phyloP scores from a whole-genome alignment of 2,329 filamentous ascomycete genomes.

The Diplodia mutila region DNA sequence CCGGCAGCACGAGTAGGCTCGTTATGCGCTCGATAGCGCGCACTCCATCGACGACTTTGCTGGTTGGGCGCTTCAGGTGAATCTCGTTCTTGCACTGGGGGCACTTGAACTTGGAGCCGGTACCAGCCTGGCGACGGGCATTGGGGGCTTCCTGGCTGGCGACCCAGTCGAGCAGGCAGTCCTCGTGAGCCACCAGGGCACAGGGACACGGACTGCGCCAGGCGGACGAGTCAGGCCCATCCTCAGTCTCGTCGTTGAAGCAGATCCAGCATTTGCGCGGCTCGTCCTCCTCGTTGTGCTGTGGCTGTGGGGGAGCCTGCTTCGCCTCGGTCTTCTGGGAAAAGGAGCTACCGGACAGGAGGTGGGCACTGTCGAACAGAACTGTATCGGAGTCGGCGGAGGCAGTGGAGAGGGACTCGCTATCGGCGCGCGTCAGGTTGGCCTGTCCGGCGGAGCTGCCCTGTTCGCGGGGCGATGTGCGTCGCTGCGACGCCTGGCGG shows the following conservation, averaged over 20 bases:
- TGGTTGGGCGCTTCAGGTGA: constrained; percentile 72
- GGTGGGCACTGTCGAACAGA: constrained; percentile 43
- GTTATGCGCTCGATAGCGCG: constrained; percentile 62
- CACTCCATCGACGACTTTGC: constrained; percentile 70
- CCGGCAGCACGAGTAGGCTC: constrained; percentile 65
- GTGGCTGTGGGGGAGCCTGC: constrained; percentile 25
- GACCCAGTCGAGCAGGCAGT: constrained; percentile 88
- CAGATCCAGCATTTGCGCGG: constrained; percentile 70
- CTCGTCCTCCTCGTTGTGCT: constrained; percentile 39
- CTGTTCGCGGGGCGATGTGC: constrained; percentile 32
- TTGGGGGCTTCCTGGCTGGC: constrained; percentile 77
- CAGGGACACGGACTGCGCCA: constrained; percentile 94
- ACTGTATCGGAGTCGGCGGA: constrained; percentile 53
- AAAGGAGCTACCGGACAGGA: background rate
- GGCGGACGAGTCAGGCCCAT: constrained; percentile 61
- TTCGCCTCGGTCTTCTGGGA: constrained; percentile 25
- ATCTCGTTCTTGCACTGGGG: constrained; percentile 89
- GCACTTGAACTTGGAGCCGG: constrained; percentile 67
- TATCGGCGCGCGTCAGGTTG: constrained; percentile 35
- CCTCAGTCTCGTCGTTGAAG: constrained; percentile 68
- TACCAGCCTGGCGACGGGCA: constrained; percentile 52
- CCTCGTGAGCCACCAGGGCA: constrained; percentile 86
- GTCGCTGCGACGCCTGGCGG: constrained; percentile 41
- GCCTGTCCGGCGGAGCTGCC: constrained; percentile 30
- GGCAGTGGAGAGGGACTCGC: constrained; percentile 39